Evolutionary conservation across 2,329 filamentous ascomycete species (phyloP).

Genomic region (Colletotrichum musicola): DNA sequence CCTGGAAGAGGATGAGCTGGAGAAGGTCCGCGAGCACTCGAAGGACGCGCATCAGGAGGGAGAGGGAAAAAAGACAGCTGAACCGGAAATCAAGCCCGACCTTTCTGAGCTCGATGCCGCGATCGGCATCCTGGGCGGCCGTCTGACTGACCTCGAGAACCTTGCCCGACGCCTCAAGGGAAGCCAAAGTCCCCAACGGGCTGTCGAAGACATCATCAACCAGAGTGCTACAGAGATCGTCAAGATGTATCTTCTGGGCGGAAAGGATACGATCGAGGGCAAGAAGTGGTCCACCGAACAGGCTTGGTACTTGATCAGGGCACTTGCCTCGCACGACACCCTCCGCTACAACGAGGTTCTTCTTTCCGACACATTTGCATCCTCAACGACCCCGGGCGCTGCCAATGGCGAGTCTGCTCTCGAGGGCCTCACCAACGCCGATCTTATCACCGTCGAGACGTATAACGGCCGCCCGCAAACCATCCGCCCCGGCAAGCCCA

Average conservation of each 20-base stretch:
- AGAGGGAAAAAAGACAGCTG: constrained; percentile 44
- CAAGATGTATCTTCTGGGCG: constrained; percentile 88
- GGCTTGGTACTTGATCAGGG: constrained; percentile 89
- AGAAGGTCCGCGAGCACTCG: constrained; percentile 34
- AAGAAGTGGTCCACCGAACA: constrained; percentile 85
- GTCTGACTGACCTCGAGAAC: constrained; percentile 95
- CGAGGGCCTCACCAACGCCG: constrained; percentile 84
- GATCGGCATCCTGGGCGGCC: constrained; percentile 86
- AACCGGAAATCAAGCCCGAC: constrained; percentile 54
- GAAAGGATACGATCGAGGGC: constrained; percentile 57
- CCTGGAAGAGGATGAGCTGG: constrained; percentile 65
- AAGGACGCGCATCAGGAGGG: constrained; percentile 45
- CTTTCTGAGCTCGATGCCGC: constrained; percentile 82
- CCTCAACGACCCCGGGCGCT: constrained; percentile 60
- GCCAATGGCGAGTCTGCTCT: constrained; percentile 80
- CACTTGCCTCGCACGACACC: constrained; percentile 75
- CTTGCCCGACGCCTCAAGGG: constrained; percentile 90
- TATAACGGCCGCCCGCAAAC: constrained; percentile 81
- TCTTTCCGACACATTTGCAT: constrained; percentile 80
- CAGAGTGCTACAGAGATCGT: constrained; percentile 91
- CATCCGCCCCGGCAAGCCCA: constrained; percentile 85
- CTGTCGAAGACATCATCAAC: constrained; percentile 88
- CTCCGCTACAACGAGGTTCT: constrained; percentile 90
- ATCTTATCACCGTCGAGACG: constrained; percentile 83
- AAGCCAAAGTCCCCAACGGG: constrained; percentile 84